A percentile compares a stretch with the other conserved stretches of the same genome.
Evolutionary conservation across 2,329 filamentous ascomycete genomes (phyloP).

Genomic region (Ophiobolus disseminans): DNA sequence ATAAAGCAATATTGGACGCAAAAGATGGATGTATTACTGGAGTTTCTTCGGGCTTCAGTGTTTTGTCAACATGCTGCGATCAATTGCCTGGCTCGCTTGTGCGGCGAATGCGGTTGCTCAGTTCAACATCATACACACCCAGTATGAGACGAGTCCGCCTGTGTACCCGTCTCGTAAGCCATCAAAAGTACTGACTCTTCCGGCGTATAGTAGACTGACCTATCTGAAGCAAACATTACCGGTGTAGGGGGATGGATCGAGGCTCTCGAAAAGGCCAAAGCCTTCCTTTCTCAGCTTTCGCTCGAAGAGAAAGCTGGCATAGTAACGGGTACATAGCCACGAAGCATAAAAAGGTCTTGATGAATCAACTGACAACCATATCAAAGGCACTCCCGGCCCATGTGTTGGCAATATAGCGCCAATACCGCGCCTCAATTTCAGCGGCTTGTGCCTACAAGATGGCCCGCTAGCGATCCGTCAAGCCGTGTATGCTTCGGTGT

Average conservation of each 20-base stretch:
- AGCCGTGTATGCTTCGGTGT: constrained; percentile 42
- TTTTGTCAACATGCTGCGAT: neutral
- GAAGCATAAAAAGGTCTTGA: neutral
- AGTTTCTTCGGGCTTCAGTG: too few species aligned
- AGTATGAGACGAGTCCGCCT: constrained; percentile 36
- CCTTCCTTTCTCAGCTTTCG: constrained; percentile 29
- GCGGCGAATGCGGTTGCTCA: constrained; percentile 19
- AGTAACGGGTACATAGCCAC: constrained; percentile 28
- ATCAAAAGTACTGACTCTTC: neutral
- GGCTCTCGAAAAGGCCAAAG: constrained; percentile 28
- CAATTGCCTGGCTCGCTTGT: neutral
- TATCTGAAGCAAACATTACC: constrained; percentile 27
- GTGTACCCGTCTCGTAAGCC: constrained; percentile 37
- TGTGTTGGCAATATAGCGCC: constrained; percentile 47
- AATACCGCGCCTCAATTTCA: constrained; percentile 49
- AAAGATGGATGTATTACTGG: too few species aligned
- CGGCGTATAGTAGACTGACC: neutral
- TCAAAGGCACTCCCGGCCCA: constrained; percentile 30
- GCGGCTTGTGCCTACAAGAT: constrained; percentile 51
- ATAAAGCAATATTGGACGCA: too few species aligned
- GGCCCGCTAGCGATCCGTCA: constrained; percentile 46
- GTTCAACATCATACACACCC: constrained; percentile 27
- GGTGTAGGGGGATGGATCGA: constrained; percentile 37
- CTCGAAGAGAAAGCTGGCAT: constrained; percentile 36
- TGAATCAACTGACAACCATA: neutral